Base-by-base conservation (phyloP, 352 stramenopile species). In the Bremia lactucae region DNA sequence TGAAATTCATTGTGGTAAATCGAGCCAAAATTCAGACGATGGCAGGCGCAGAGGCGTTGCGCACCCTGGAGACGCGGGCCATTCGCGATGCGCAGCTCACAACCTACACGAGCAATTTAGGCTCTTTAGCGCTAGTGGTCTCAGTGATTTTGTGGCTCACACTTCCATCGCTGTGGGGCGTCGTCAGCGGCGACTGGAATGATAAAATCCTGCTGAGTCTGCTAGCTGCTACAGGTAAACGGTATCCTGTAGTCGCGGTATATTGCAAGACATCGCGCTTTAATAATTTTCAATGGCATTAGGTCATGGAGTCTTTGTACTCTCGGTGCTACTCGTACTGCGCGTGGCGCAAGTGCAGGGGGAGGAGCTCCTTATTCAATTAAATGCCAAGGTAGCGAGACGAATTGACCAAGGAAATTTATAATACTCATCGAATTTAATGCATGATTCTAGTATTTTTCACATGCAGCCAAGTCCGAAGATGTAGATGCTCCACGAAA, bases 141-240 rank as follows among this genome's bases (percentile, higher is more conserved):
- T 49, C 59, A 19, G 42, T 51, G 14, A 41, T 67, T 31, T 51
- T 88, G 23, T 66, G 57, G 45, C 46, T 88, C 29, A 49, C 63
- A 35, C 56, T 88, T 34, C 76, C 76, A 36, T 65, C 73, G 35
- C 65, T 72, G 2, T 85, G 76, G 72, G 68, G 68, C 36, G 65
- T 88, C 35, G 43, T 88, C 21, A 84, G 82, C 37, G 72, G 72
- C 68, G 70, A 86, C 23, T 88, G 72, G 72, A 88, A 71, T 38
- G 44, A 52, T 18, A 38, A 45, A 29, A 67, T 81, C 34, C 5
- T 74, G 31, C 61, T 55, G 28, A 82, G 69, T 70, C 47, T 87
- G 15, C 6, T 75, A 38, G 72, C 62, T n/a, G 62, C 84, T 21
- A 44, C 52, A 31, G 69, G 72, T 83, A 6, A 21, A 21, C 36